Evolutionary conservation across 2,329 filamentous ascomycete genomes (phyloP).

Genomic region (Cercospora sp.): DNA sequence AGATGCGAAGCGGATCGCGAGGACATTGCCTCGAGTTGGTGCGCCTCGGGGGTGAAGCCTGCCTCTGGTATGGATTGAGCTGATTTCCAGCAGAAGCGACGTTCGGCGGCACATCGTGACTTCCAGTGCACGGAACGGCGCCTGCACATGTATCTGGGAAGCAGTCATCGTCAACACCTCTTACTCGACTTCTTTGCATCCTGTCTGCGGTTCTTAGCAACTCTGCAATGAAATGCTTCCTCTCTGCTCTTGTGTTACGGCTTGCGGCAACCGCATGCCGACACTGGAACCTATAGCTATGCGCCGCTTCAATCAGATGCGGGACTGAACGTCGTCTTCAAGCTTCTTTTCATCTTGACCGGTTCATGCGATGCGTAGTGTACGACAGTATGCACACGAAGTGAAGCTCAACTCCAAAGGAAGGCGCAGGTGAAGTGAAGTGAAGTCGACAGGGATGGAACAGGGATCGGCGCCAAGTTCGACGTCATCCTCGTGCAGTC

Average conservation of each 20-base stretch:
- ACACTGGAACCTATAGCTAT: neutral
- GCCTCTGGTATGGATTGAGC: neutral
- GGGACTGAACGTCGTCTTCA: neutral
- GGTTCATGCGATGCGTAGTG: neutral
- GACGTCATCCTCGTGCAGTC: neutral
- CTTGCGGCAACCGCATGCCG: neutral
- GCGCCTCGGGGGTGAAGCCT: neutral
- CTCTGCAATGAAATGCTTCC: neutral
- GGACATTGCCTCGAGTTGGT: neutral
- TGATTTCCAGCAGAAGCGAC: neutral
- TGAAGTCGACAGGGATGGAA: neutral
- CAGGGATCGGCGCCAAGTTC: neutral
- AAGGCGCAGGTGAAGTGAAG: neutral
- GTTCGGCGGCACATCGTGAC: neutral
- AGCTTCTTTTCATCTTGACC: neutral
- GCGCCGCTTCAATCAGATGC: neutral
- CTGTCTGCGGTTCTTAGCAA: neutral
- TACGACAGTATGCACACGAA: neutral
- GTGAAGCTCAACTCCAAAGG: neutral
- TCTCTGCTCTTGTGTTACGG: neutral
- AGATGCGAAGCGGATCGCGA: neutral
- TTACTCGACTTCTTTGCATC: neutral
- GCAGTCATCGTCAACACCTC: neutral
- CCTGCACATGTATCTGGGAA: neutral
- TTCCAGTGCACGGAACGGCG: neutral